Percentiles rank a stretch among this genome's conserved stretches.
Conservation (phyloP, 2,329 filamentous ascomycete genomes). For the Aspergillus chevalieri region DNA sequence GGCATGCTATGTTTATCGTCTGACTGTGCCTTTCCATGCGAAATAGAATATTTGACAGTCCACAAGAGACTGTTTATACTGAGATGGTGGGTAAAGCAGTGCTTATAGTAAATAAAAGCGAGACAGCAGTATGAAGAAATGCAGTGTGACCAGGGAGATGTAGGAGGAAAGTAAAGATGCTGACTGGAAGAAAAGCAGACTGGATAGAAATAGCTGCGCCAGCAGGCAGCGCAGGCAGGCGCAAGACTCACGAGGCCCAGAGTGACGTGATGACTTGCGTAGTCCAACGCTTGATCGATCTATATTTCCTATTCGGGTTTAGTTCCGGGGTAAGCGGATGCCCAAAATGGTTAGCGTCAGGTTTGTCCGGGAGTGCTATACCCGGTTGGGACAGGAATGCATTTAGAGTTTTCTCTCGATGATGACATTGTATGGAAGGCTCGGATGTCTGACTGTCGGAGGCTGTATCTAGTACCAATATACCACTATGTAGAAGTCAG, state of each 20-base stretch:
- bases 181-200: neutral
- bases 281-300: conserved; percentile 26
- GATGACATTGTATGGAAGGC: neutral
- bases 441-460: neutral
- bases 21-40: neutral
- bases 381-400: conserved; percentile 6
- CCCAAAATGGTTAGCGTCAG: neutral
- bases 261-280: conserved; percentile 26
- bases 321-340: conserved; percentile 4
- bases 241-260: conserved; percentile 5
- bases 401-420: neutral
- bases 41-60: too few relatives aligned
- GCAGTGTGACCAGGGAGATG: neutral
- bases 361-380: conserved; percentile 10
- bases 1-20: conserved; percentile 5
- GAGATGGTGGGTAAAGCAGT: conserved; percentile 4
- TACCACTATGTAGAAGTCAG: neutral
- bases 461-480: neutral
- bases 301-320: conserved; percentile 3
- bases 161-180: neutral
- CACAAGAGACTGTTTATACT: neutral
- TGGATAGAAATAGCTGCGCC: neutral
- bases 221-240: neutral
- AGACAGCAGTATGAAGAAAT: neutral
- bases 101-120: neutral